Evolutionary conservation across 2,329 filamentous ascomycete genomes (phyloP), one percentile per base, ranked within the genome.

Genomic region (Sclerotinia nivalis): DNA sequence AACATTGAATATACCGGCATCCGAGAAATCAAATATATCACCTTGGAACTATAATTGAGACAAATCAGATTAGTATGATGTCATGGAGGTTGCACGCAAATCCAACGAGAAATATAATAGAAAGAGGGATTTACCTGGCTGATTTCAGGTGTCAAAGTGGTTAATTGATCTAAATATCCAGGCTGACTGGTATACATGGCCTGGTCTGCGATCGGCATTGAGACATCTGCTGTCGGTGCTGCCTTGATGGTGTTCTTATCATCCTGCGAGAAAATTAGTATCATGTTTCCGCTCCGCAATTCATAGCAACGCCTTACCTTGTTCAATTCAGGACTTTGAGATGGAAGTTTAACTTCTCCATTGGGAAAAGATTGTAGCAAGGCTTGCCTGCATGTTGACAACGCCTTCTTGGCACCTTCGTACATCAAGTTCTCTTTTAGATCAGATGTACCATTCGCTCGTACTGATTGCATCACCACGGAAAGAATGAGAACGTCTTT

Each of bases 401-500:
- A 56, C 20, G 71, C 70, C 50, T 72, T 65, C 50, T 65, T 45
- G n/a, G 60, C 55, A 58, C 64, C 70, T 60, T 73, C 70, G 5
- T 68, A 52, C 72, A 73, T 73, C 66, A 73, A 61, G 25, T 68
- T 69, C 20, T 72, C 66, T 31, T 62, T 71, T 56, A 65, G 31
- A 31, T 45, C 45, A 4, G 43, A 40, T 28, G 56, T 58, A 45
- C 61, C 45, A 50, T 66, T 49, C 37, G 72, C 68, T 49, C 70
- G 70, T 40, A 71, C 66, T 9, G 71, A 50, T 60, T 71, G 72
- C 66, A 69, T 71, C 43, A 66, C 67, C 22, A 69, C 62, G 15
- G 71, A 70, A 52, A 73, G 56, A 61, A 71, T 68, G 40, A 69
- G 52, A 49, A 73, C 60, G 52, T 73, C 72, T 66, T 73, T 73